Evolutionary conservation across 1,139 yeast species (phyloP).

Genomic region (Pichia sp.): DNA sequence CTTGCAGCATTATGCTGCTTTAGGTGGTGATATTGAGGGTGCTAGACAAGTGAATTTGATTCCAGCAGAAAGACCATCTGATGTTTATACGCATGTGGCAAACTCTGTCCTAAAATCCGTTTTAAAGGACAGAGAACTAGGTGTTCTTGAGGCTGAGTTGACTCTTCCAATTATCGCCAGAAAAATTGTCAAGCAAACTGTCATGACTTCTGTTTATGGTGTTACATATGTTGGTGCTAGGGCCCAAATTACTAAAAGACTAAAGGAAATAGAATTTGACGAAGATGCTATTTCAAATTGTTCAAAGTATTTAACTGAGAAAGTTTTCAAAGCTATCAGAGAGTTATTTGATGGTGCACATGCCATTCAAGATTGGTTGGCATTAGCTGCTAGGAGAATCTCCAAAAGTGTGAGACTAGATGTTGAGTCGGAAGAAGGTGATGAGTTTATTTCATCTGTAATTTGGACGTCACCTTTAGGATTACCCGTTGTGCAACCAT

Average conservation of each 20-base stretch:
- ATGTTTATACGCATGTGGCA: constrained; percentile 84
- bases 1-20: constrained; percentile 94
- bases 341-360: constrained; percentile 91
- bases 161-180: constrained; percentile 66
- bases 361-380: constrained; percentile 93
- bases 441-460: constrained; percentile 76
- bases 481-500: constrained; percentile 93
- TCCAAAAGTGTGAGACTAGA: constrained; percentile 75
- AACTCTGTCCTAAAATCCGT: constrained; percentile 61
- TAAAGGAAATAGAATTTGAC: constrained; percentile 40
- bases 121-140: constrained; percentile 49
- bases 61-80: constrained; percentile 83
- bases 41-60: constrained; percentile 86
- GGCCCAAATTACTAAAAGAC: constrained; percentile 74
- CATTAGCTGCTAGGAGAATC: constrained; percentile 76
- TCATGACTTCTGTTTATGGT: constrained; percentile 98
- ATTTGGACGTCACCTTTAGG: constrained; percentile 98
- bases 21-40: constrained; percentile 95
- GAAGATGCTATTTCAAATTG: constrained; percentile 34
- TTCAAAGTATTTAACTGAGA: constrained; percentile 68
- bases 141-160: constrained; percentile 46
- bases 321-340: constrained; percentile 79
- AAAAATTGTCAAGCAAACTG: constrained; percentile 93
- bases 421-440: constrained; percentile 38
- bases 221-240: constrained; percentile 94